Base-by-base conservation (phyloP, 495 filamentous ascomycete genomes). In the Podospora australis region DNA sequence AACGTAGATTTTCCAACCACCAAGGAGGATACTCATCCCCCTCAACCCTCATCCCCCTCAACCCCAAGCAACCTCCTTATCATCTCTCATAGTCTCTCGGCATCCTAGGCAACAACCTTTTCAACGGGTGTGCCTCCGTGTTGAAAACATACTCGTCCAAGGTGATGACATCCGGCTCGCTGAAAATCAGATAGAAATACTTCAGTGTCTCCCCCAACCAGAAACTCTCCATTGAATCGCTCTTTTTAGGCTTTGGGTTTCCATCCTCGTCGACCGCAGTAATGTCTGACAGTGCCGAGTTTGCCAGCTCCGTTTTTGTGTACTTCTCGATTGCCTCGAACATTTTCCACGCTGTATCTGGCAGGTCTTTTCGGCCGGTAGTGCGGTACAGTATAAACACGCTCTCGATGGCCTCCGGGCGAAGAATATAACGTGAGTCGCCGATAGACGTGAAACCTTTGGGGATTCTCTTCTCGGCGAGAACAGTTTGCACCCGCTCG, bases 81-180 rank as follows among this genome's bases (percentile, higher is more conserved):
- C n/a, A n/a, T n/a, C n/a, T n/a, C n/a, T n/a, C n/a, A n/a, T n/a
- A n/a, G n/a, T n/a, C 9, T 11, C 16, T 9, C 17, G 16, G 14
- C 11, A 16, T 36, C 5, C 50, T 21, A 57, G 54, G 58, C 26
- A 59, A 34, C 8, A 65, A 56, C 49, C 73, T 57, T 46, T 65
- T 68, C 19, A 95, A 73, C 6, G 84, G 80, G 65, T 94, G 89
- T 2, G 86, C 89, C 69, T 94, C 89, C 0, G 88, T 95, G 62
- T 92, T 95, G 52, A 94, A 82, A 6, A 95, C 84, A 28, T 86
- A 78, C 22, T 88, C 72, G 50, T 88, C 81, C 59, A 94, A 65
- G 61, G 75, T 87, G 34, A 90, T 69, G 25, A 81, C 51, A 44
- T 78, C 73, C 0, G 84, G 79, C 43, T 87, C 83, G 29, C 78